Evolutionary conservation across 2,329 filamentous ascomycete genomes (phyloP), one percentile per base, ranked within the genome.

Genomic region (Drechmeria coniospora): DNA sequence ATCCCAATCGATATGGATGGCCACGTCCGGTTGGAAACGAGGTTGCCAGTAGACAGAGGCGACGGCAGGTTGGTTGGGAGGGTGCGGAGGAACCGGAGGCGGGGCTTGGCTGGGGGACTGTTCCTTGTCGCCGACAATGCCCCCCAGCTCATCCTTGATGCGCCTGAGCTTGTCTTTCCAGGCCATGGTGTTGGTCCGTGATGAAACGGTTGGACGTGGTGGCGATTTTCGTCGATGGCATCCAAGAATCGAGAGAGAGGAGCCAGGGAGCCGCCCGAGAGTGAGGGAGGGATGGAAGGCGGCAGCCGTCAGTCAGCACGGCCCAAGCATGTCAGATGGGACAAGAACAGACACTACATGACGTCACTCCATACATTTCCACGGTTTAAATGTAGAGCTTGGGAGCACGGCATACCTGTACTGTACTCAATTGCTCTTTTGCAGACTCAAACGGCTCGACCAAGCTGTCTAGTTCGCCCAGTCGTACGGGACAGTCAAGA

Each of bases 1-100:
- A 4, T 64, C 50, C 51, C 70, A 74, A 35, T 70, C 59, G 3
- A 51, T 45, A 0, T 52, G 53, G 3, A 73, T 53, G 0, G 63
- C 56, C 3, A 53, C 50, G 10, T 53, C 46, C 1, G 61, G 54
- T 16, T 53, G 45, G 38, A 72, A 68, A 6, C 51, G 53, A 1
- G 67, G 59, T 32, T 56, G 56, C 67, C 67, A 73, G 46, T 71
- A 71, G 2, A 50, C 36, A 17, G 34, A 28, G 10, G 19, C 28
- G 17, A 39, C 28, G 25, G 31, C 18, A 25, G n/a, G n/a, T n/a
- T n/a, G n/a, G n/a, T n/a, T n/a, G n/a, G 36, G 33, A 18, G 32
- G 36, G 15, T 27, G 28, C 5, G 26, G 21, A 5, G 21, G 20
- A 4, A 21, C 26, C 7, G 26, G 19, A 14, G 20, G 20, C n/a